Conservation (phyloP, 495 filamentous ascomycete genomes). For the Amniculicola lignicola region DNA sequence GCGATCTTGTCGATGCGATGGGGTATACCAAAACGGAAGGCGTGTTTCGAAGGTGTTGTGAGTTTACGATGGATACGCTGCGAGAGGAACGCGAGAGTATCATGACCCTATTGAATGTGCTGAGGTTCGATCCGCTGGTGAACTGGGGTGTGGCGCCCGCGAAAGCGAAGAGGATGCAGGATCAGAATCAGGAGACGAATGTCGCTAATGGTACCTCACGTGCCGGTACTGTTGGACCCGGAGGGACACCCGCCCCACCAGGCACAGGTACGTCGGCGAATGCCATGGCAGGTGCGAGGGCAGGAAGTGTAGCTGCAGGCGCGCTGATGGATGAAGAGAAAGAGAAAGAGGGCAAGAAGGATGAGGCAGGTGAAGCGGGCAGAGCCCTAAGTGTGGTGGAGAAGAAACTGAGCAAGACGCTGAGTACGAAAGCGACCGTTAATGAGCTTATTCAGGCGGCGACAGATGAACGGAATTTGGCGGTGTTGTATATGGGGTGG, state of each 20-base stretch:
- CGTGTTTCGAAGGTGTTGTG: conserved; percentile 92
- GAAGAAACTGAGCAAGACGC: conserved; percentile 88
- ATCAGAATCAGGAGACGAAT: conserved; percentile 56
- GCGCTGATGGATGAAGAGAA: conserved; percentile 32
- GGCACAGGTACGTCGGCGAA: background rate
- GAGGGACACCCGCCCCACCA: conserved; percentile 16
- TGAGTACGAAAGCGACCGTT: conserved; percentile 91
- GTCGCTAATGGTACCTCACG: conserved; percentile 40
- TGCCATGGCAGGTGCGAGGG: too few species aligned
- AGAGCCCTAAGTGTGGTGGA: conserved; percentile 85
- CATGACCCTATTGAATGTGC: conserved; percentile 93
- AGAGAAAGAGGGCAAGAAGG: conserved; percentile 45
- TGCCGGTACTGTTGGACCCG: conserved; percentile 18
- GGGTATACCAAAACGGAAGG: conserved; percentile 94
- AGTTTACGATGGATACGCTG: conserved; percentile 91
- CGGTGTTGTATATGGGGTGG: conserved; percentile 79
- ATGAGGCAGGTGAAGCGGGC: conserved; percentile 86
- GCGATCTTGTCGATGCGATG: conserved; percentile 95
- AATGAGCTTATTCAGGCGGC: conserved; percentile 97
- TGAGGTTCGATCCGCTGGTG: conserved; percentile 94
- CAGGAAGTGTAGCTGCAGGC: too few species aligned
- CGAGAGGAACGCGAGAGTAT: conserved; percentile 90
- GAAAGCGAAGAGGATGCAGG: conserved; percentile 73
- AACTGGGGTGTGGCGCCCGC: conserved; percentile 93
- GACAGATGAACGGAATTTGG: conserved; percentile 87